Evolutionary conservation across 768 basidiomycete genomes (phyloP).

Genomic region (Boletellus sp.): DNA sequence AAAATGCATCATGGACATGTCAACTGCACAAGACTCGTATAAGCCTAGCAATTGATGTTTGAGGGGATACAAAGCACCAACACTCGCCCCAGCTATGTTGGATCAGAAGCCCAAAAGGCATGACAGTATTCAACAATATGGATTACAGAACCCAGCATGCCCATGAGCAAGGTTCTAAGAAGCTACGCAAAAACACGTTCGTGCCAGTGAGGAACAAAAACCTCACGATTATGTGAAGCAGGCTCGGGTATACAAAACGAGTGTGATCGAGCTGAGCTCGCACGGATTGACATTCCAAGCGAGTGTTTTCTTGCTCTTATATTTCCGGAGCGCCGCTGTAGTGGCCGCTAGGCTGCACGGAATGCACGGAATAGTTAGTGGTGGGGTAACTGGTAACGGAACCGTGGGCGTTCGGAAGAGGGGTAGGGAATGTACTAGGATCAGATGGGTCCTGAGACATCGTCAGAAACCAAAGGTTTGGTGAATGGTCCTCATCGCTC

Average conservation of each 20-base stretch:
- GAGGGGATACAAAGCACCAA: too few species aligned
- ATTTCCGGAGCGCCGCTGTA: slow-evolving; percentile 29
- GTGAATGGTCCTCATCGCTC: slow-evolving; percentile 4
- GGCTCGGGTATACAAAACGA: neutral
- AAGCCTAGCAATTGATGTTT: too few species aligned
- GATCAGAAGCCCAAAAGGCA: too few species aligned
- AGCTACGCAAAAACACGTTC: neutral
- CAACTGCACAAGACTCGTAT: too few species aligned
- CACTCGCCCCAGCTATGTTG: too few species aligned
- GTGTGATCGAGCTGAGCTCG: neutral
- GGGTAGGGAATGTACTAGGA: slow-evolving; percentile 35
- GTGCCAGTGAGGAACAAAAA: neutral
- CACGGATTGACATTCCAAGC: neutral
- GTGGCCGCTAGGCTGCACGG: slow-evolving; percentile 11
- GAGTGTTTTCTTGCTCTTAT: slow-evolving; percentile 1
- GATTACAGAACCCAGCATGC: neutral
- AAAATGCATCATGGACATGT: too few species aligned
- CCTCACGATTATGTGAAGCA: neutral
- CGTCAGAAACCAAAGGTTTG: neutral
- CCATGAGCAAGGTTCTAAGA: neutral
- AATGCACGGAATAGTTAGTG: slow-evolving; percentile 11
- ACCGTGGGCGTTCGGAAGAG: slow-evolving; percentile 10
- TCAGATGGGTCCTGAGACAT: slow-evolving; percentile 33
- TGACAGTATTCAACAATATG: too few species aligned
- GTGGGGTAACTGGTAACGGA: slow-evolving; percentile 4